These are phyloP conservation scores for Aspergillus pseudoglaucus DNA, from an alignment of 2,329 filamentous ascomycete genomes.

Conservation along the genomic window DNA sequence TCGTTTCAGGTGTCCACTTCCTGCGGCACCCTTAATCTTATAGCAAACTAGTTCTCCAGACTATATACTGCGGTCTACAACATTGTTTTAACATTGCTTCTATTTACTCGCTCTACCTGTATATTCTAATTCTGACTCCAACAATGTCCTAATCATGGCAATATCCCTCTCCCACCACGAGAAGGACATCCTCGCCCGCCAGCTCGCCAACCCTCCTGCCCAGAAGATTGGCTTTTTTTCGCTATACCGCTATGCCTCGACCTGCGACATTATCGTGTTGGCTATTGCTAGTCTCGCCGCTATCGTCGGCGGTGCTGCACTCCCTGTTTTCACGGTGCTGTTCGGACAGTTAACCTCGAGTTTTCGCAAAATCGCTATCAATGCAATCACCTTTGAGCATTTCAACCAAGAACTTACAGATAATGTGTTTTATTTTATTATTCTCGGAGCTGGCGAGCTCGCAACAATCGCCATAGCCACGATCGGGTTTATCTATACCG, in stretches of 20 bases:
- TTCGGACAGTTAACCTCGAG: conserved; percentile 68
- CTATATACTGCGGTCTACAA: no score
- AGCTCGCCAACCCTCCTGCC: conserved; percentile 57
- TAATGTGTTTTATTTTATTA: conserved; percentile 73
- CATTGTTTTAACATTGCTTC: no score
- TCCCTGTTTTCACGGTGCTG: conserved; percentile 69
- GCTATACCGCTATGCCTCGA: conserved; percentile 61
- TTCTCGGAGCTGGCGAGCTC: conserved; percentile 72
- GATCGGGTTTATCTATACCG: conserved; percentile 79
- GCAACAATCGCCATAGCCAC: conserved; percentile 68
- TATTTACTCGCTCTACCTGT: no score
- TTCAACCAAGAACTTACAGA: conserved; percentile 55
- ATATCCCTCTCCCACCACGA: conserved; percentile 25
- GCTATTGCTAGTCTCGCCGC: conserved; percentile 52
- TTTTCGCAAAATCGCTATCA: conserved; percentile 59
- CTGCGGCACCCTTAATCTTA: neutral
- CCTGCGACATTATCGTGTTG: conserved; percentile 56
- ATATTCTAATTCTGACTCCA: no score
- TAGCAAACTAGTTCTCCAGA: no score
- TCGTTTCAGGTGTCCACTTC: neutral
- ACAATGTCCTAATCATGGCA: neutral
- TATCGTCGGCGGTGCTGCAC: conserved; percentile 63
- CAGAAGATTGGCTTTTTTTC: conserved; percentile 52
- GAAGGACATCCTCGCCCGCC: conserved; percentile 56
- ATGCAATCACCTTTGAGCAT: conserved; percentile 39